Percentiles rank a stretch among this genome's conserved stretches.
phyloP scores from a whole-genome alignment of 1,284 basidiomycete genomes.

The Cryptococcus sp. region DNA sequence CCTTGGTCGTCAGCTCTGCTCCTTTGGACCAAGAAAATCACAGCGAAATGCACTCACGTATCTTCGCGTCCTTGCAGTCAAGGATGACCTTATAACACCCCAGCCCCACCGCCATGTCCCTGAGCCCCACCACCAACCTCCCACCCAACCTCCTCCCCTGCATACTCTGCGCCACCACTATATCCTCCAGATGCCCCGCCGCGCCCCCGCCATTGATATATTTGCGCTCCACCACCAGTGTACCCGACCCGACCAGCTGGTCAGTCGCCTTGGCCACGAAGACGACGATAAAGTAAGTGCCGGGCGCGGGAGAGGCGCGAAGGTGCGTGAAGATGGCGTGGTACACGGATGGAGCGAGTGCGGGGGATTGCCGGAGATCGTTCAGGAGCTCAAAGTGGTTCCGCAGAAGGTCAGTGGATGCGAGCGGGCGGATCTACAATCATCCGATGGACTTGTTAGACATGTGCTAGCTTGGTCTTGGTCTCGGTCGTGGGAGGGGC shows the following conservation, averaged over 20 bases:
- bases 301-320: conserved; percentile 43
- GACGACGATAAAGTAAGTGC: conserved; percentile 80
- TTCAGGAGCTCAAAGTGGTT: conserved; percentile 80
- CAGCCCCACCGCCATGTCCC: conserved; percentile 66
- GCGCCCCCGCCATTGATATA: conserved; percentile 75
- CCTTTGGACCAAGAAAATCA: neutral
- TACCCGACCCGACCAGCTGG: conserved; percentile 77
- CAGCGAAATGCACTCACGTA: conserved; percentile 61
- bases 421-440: conserved; percentile 76
- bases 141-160: conserved; percentile 81
- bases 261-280: conserved; percentile 73
- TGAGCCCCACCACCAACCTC: conserved; percentile 78
- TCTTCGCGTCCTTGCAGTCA: conserved; percentile 86
- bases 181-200: conserved; percentile 94
- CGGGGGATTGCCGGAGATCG: conserved; percentile 72
- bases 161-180: conserved; percentile 76
- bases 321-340: conserved; percentile 60
- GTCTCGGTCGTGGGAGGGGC: neutral
- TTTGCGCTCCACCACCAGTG: conserved; percentile 85
- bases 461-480: neutral
- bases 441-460: neutral
- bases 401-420: conserved; percentile 76
- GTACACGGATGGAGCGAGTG: conserved; percentile 70
- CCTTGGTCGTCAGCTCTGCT: neutral
- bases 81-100: conserved; percentile 95